A percentile compares a stretch with the other conserved stretches of the same genome.
phyloP scores from a whole-genome alignment of 1,284 basidiomycete genomes.

The Rhodotorula sp. region DNA sequence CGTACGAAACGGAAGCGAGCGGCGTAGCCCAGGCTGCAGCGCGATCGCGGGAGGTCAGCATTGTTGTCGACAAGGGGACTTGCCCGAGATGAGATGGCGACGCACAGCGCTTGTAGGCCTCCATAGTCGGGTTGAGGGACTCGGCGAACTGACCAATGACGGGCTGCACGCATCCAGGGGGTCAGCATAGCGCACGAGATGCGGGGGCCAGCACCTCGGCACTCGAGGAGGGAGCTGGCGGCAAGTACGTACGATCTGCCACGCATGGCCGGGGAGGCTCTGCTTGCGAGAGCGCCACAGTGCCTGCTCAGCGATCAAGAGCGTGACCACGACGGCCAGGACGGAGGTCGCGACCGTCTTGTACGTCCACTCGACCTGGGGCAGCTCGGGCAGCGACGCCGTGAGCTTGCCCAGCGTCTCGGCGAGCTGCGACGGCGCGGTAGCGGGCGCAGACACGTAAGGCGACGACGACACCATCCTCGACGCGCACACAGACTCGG shows the following conservation, averaged over 20 bases:
- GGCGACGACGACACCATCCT: conserved; percentile 1
- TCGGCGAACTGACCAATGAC: conserved; percentile 84
- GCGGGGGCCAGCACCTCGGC: neutral
- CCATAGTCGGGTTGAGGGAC: conserved; percentile 82
- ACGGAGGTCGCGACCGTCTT: conserved; percentile 51
- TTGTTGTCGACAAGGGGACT: neutral
- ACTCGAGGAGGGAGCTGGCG: neutral
- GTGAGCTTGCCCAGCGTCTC: conserved; percentile 10
- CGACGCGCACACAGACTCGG: neutral
- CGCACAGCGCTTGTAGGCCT: conserved; percentile 68
- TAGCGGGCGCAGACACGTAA: conserved; percentile 11
- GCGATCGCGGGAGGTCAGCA: conserved; percentile 1
- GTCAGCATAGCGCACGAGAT: neutral
- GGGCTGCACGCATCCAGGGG: conserved; percentile 53
- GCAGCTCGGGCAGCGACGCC: conserved; percentile 6
- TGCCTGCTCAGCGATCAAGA: conserved; percentile 76
- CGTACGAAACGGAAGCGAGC: conserved; percentile 71
- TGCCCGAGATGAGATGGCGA: neutral
- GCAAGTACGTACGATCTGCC: conserved; percentile 66
- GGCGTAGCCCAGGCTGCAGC: conserved; percentile 65
- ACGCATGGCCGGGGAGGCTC: conserved; percentile 76
- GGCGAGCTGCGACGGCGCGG: conserved; percentile 4
- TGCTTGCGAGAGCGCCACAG: conserved; percentile 85
- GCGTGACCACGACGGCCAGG: conserved; percentile 61
- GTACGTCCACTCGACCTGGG: conserved; percentile 11